Conservation (phyloP, 768 basidiomycete species). For the Xerocomus potaroensis region DNA sequence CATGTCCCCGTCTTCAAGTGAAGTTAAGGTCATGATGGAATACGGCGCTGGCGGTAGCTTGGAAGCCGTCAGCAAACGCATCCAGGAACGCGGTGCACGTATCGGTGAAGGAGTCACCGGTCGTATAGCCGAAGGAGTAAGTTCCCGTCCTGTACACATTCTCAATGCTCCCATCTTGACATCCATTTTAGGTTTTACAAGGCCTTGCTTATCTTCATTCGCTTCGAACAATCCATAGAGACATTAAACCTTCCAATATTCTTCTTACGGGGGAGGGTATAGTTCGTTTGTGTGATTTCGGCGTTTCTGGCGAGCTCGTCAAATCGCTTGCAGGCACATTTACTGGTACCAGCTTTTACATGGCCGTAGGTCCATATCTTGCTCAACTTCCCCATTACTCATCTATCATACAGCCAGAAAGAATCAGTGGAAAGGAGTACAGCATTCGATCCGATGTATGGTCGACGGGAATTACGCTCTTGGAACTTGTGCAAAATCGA, state of each 20-base stretch:
- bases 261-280: slow-evolving; percentile 85
- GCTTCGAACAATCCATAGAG: slow-evolving; percentile 90
- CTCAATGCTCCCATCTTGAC: slow-evolving; percentile 5
- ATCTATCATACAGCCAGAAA: slow-evolving; percentile 65
- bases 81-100: slow-evolving; percentile 71
- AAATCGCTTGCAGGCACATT: slow-evolving; percentile 91
- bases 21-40: slow-evolving; percentile 96
- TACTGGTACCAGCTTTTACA: slow-evolving; percentile 96
- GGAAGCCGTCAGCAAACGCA: slow-evolving; percentile 82
- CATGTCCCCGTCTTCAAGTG: slow-evolving; percentile 79
- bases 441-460: slow-evolving; percentile 96
- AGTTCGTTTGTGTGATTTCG: slow-evolving; percentile 93
- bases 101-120: slow-evolving; percentile 89
- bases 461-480: slow-evolving; percentile 92
- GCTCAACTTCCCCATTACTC: background rate
- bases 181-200: slow-evolving; percentile 60
- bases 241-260: slow-evolving; percentile 93
- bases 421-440: slow-evolving; percentile 88
- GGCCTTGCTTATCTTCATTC: slow-evolving; percentile 93
- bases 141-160: slow-evolving; percentile 27
- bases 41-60: slow-evolving; percentile 83
- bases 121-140: slow-evolving; percentile 87
- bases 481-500: slow-evolving; percentile 90
- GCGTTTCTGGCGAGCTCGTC: slow-evolving; percentile 94
- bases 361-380: slow-evolving; percentile 72